phyloP scores from a whole-genome alignment of 495 filamentous ascomycete genomes.

The Talaromyces borbonicus region DNA sequence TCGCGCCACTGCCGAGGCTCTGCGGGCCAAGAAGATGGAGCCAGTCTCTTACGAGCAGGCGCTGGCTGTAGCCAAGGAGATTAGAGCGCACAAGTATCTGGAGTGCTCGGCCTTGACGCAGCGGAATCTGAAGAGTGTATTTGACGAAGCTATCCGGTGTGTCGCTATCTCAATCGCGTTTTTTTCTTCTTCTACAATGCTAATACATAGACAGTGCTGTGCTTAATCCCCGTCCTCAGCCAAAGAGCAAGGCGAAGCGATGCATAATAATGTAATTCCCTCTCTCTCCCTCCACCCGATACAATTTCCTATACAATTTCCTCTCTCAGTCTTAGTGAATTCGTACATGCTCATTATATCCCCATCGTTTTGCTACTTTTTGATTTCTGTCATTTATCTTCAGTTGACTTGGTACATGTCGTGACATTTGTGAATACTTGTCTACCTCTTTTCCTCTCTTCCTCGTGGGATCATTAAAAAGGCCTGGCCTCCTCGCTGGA shows the following conservation, averaged over 20 bases:
- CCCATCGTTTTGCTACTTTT: not conserved
- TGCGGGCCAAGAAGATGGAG: constrained; percentile 81
- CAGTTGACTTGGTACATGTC: too few species aligned
- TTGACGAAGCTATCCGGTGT: constrained; percentile 94
- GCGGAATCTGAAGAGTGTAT: constrained; percentile 91
- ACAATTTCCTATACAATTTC: not conserved
- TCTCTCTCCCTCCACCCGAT: not conserved
- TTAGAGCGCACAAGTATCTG: constrained; percentile 86
- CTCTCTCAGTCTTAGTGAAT: not conserved
- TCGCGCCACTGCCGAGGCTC: constrained; percentile 60
- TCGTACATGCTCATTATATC: constrained; percentile 4
- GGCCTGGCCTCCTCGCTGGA: too few species aligned
- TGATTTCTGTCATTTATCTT: not conserved
- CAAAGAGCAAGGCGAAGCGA: constrained; percentile 57
- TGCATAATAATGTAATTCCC: constrained; percentile 63
- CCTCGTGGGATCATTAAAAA: too few species aligned
- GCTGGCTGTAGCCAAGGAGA: constrained; percentile 77
- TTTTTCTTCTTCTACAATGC: not conserved
- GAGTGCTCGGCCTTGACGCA: constrained; percentile 98
- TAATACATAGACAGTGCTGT: constrained; percentile 51
- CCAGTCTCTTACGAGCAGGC: constrained; percentile 87
- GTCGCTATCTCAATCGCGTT: constrained; percentile 14
- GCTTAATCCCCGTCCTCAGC: constrained; percentile 61
- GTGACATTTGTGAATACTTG: constrained; percentile 2
- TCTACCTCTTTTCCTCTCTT: too few species aligned